phyloP scores from a whole-genome alignment of 768 basidiomycete genomes.

The Mycena indigotica region DNA sequence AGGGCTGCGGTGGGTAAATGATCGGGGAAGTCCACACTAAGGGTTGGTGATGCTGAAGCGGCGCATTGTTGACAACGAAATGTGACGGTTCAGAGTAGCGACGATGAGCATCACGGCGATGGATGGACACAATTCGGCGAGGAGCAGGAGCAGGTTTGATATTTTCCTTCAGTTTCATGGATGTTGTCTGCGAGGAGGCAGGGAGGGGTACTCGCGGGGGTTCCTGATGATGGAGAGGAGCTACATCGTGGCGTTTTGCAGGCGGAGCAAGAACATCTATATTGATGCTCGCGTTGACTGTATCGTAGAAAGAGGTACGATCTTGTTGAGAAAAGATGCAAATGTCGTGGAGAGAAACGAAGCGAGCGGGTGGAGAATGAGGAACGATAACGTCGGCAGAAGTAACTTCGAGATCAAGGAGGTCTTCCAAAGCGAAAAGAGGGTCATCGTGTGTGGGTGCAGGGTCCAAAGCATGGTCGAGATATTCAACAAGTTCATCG shows the following conservation, averaged over 20 bases:
- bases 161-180: conserved; percentile 15
- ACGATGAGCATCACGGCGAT: neutral
- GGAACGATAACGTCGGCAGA: neutral
- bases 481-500: conserved; percentile 9
- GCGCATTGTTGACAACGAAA: neutral
- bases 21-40: neutral
- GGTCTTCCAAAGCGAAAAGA: conserved; percentile 5
- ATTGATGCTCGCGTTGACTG: conserved; percentile 8
- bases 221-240: neutral
- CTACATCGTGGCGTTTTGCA: conserved; percentile 13
- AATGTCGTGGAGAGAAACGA: conserved; percentile 12
- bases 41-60: neutral
- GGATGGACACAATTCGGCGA: neutral
- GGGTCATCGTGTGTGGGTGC: conserved; percentile 4
- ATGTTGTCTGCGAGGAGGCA: conserved; percentile 1
- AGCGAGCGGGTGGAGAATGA: conserved; percentile 1
- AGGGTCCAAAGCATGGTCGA: conserved; percentile 5
- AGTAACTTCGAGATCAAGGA: neutral
- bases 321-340: conserved; percentile 11
- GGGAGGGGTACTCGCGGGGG: neutral
- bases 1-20: neutral
- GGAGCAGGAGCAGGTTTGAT: neutral
- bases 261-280: conserved; percentile 2
- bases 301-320: conserved; percentile 18
- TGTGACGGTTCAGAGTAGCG: neutral